phyloP scores from a whole-genome alignment of 768 basidiomycete genomes.

The Tulasnella calospora region DNA sequence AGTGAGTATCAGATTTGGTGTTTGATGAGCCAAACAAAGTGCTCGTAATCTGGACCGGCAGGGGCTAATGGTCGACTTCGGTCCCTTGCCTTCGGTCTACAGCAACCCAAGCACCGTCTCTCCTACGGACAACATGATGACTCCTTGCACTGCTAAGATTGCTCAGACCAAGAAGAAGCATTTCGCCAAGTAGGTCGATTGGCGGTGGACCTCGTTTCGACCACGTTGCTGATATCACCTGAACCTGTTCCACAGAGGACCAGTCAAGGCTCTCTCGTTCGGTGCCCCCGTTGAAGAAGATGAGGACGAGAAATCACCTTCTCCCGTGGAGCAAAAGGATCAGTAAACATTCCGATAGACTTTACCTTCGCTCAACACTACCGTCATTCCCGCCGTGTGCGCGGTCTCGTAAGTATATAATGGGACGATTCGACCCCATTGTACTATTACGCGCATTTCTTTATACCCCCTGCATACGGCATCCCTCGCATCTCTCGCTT shows the following conservation, averaged over 20 bases:
- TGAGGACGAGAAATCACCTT: conserved; percentile 16
- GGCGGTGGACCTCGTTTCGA: neutral
- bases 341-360: neutral
- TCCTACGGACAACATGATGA: conserved; percentile 93
- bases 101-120: conserved; percentile 88
- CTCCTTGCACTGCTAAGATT: conserved; percentile 88
- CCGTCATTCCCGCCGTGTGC: neutral
- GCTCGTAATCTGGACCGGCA: conserved; percentile 11
- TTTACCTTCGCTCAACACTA: neutral
- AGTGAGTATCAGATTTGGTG: conserved; percentile 52
- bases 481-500: neutral
- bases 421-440: neutral
- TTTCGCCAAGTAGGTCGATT: conserved; percentile 68
- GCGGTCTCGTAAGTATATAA: conserved; percentile 4
- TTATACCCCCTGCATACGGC: neutral
- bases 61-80: conserved; percentile 22
- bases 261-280: conserved; percentile 26
- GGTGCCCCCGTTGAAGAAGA: conserved; percentile 12
- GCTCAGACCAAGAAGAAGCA: conserved; percentile 89
- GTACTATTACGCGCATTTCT: conserved; percentile 6
- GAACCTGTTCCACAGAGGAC: neutral
- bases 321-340: neutral
- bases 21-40: conserved; percentile 21
- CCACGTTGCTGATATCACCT: neutral
- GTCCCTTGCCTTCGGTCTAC: neutral